A percentile compares a stretch with the other conserved stretches of the same genome.
These are phyloP conservation scores for Aureobasidium uvarum DNA, from an alignment of 2,329 filamentous ascomycete genomes.

Conservation along the genomic window DNA sequence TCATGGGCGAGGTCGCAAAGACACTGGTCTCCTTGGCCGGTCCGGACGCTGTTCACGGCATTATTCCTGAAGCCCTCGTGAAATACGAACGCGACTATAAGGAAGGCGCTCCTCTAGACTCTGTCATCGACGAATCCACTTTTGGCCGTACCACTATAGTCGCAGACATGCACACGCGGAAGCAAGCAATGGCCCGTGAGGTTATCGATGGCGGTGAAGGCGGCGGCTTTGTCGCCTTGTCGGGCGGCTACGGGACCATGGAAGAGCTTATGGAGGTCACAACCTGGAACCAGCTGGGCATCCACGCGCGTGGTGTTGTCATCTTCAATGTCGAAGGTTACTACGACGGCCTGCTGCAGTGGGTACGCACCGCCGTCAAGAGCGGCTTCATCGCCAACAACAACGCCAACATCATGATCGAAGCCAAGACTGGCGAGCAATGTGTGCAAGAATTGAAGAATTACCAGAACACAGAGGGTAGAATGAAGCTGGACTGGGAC, in stretches of 20 bases:
- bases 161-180: constrained; percentile 93
- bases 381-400: constrained; percentile 71
- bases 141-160: constrained; percentile 89
- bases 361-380: constrained; percentile 73
- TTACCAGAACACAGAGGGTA: constrained; percentile 72
- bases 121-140: constrained; percentile 59
- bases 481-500: constrained; percentile 81
- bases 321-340: constrained; percentile 87
- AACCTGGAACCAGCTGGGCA: constrained; percentile 93
- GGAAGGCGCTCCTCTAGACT: constrained; percentile 46
- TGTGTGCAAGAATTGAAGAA: constrained; percentile 67
- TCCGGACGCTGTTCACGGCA: constrained; percentile 79
- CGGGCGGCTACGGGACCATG: constrained; percentile 89
- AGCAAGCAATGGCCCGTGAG: constrained; percentile 87
- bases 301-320: constrained; percentile 76
- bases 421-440: constrained; percentile 68
- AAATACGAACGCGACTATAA: constrained; percentile 68
- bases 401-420: constrained; percentile 74
- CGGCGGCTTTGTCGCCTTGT: constrained; percentile 83
- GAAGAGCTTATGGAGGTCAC: constrained; percentile 92
- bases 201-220: constrained; percentile 79
- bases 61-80: constrained; percentile 85
- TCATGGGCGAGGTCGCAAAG: constrained; percentile 92
- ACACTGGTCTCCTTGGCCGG: constrained; percentile 82
- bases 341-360: constrained; percentile 81